Conservation (phyloP, 2,329 filamentous ascomycete species). For the Clathrospora elynae region DNA sequence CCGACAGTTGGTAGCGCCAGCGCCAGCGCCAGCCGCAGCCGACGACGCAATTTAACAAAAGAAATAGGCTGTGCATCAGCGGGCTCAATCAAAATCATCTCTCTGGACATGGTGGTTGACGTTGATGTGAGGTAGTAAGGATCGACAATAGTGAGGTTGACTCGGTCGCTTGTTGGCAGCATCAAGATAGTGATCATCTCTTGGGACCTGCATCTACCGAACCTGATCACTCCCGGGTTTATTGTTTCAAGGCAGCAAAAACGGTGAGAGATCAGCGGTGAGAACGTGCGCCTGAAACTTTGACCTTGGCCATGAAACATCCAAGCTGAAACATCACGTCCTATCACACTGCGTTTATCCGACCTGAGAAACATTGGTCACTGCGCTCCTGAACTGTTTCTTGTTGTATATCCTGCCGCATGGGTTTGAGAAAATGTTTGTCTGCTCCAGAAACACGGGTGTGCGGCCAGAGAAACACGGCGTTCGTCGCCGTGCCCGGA, state of each 20-base stretch:
- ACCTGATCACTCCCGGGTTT: too few relatives aligned
- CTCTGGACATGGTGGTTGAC: background rate
- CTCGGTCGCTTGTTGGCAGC: background rate
- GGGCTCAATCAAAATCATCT: too few relatives aligned
- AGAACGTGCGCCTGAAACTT: conserved; percentile 3
- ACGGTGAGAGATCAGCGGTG: conserved; percentile 1
- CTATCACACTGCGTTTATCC: too few relatives aligned
- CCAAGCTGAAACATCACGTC: too few relatives aligned
- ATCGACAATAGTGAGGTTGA: conserved; percentile 1
- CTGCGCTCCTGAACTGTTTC: too few relatives aligned
- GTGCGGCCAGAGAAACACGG: background rate
- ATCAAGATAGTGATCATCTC: conserved; percentile 5
- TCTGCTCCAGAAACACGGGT: too few relatives aligned
- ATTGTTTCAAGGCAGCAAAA: background rate
- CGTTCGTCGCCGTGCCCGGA: background rate
- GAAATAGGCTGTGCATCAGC: too few relatives aligned
- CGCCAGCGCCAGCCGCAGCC: too few relatives aligned
- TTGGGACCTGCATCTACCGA: too few relatives aligned
- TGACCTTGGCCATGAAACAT: background rate
- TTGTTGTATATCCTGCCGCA: too few relatives aligned
- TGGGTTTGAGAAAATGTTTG: too few relatives aligned
- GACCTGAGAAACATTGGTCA: too few relatives aligned
- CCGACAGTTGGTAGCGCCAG: conserved; percentile 9
- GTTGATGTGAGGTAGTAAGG: background rate
- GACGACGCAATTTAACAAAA: conserved; percentile 12